Conservation (phyloP, 345 rosid genomes). For the Balakata baccata region DNA sequence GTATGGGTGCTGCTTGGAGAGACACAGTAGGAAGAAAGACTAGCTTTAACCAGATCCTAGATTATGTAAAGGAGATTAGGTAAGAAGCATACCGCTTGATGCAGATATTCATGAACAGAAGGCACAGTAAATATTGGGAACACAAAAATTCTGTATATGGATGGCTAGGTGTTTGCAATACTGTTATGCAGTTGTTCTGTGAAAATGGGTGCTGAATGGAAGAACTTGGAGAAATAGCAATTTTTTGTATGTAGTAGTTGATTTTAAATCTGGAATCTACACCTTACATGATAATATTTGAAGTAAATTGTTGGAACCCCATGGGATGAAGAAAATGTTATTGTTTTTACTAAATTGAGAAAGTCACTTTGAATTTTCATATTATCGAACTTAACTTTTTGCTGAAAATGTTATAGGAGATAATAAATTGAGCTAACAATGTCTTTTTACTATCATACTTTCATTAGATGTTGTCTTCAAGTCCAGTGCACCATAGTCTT, state of each 20-base stretch:
- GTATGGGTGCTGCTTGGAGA: constrained; percentile 99
- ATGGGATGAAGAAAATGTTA: background rate
- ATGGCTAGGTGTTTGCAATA: too few relatives aligned
- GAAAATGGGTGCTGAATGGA: background rate
- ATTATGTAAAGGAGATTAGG: constrained; percentile 93
- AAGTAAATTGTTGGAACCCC: background rate
- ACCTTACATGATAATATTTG: background rate
- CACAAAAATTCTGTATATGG: background rate
- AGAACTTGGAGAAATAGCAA: background rate
- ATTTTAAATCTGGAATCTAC: background rate
- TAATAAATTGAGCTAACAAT: background rate
- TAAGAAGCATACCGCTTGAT: constrained; percentile 21
- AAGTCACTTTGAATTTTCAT: background rate
- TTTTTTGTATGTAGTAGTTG: background rate
- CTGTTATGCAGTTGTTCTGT: too few relatives aligned
- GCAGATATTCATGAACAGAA: background rate
- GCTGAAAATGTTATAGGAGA: too few relatives aligned
- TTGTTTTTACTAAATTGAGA: background rate
- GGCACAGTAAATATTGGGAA: background rate
- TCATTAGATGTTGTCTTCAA: background rate
- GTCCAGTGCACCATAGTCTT: background rate
- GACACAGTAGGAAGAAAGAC: constrained; percentile 91
- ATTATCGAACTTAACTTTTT: too few relatives aligned
- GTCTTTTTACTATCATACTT: background rate
- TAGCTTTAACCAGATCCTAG: constrained; percentile 80